phyloP scores from a whole-genome alignment of 2,329 filamentous ascomycete genomes.

The Drechslerella dactyloides region DNA sequence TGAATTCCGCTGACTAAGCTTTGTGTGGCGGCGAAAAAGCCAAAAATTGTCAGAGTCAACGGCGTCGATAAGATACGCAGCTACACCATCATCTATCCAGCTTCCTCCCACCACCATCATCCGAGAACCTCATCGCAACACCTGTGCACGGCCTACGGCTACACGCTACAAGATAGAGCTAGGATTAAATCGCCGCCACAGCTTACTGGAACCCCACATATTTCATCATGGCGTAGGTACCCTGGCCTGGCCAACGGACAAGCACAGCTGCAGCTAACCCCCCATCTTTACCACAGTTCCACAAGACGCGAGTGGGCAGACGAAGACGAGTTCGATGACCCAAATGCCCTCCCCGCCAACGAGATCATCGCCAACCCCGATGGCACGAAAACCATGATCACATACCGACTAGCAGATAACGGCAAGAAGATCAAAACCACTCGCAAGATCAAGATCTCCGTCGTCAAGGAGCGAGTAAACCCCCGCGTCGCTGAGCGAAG shows the following conservation, averaged over 20 bases:
- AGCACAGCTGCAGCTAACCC: constrained; percentile 27
- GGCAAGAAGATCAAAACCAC: constrained; percentile 97
- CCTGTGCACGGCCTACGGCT: no score
- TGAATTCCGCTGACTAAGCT: constrained; percentile 24
- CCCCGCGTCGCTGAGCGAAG: constrained; percentile 94
- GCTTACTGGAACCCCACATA: neutral
- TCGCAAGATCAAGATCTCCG: constrained; percentile 88
- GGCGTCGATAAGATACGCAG: constrained; percentile 25
- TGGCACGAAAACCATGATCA: constrained; percentile 93
- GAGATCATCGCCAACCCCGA: constrained; percentile 97
- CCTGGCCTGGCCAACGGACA: constrained; percentile 9
- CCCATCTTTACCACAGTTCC: constrained; percentile 12
- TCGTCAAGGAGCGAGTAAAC: constrained; percentile 92
- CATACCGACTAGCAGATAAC: constrained; percentile 87
- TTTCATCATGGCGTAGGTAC: constrained; percentile 39
- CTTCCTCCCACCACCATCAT: neutral
- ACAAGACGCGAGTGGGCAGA: constrained; percentile 81
- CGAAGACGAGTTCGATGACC: constrained; percentile 83
- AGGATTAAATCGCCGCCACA: no score
- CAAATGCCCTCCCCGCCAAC: constrained; percentile 80
- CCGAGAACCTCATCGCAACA: no score
- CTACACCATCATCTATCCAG: neutral
- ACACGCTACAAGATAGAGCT: no score
- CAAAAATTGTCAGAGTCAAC: constrained; percentile 33
- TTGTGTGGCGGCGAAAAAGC: constrained; percentile 40